Base-by-base conservation (phyloP, 208 protist species). In the Porcisia deanei region DNA sequence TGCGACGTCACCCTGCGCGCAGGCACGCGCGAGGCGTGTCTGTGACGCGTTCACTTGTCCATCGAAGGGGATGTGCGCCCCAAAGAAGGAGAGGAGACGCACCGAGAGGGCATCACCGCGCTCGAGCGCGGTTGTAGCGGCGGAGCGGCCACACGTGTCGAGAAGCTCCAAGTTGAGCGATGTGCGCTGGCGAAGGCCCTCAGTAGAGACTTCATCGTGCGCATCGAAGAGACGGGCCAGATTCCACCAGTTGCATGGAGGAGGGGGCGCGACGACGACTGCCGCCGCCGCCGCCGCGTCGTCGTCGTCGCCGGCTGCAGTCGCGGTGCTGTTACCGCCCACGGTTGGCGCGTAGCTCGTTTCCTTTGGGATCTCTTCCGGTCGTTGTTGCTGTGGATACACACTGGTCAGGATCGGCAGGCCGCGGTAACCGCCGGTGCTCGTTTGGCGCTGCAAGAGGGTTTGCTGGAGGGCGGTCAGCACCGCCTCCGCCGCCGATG, bases 1-100 rank as follows among this genome's bases (percentile, higher is more conserved):
- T 30, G 83, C 85, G 14, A 86, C 79, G 59, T 94, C 83, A 14
- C 92, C 92, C 1, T 30, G 67, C 7, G 77, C 37, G 68, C 90
- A 94, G 30, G 92, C 92, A 1, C 89, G 85, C n/a, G 90, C 90
- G 5, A 94, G 76, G 1, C 81, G 75, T 1, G 88, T 96, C 75
- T 92, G 87, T 53, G 67, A 81, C 2, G 85, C 89, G 66, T 93
- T 93, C 54, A 91, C 86, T 53, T 86, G 64, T 9, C 34, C 53
- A 45, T 39, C 39, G 54, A 83, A 75, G 2, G 77, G 63, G 16
- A 76, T 58, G 10, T 39, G 71, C 0, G 84, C 85, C 10, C 88
- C 88, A 58, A 90, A 94, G 75, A 93, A 94, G 39, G 71, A 25
- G 5, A 94, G 80, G 30, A 94, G 80, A 4, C 88, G 89, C 39